phyloP scores from a whole-genome alignment of 2,329 filamentous ascomycete genomes.

The Biscogniauxia sp. region DNA sequence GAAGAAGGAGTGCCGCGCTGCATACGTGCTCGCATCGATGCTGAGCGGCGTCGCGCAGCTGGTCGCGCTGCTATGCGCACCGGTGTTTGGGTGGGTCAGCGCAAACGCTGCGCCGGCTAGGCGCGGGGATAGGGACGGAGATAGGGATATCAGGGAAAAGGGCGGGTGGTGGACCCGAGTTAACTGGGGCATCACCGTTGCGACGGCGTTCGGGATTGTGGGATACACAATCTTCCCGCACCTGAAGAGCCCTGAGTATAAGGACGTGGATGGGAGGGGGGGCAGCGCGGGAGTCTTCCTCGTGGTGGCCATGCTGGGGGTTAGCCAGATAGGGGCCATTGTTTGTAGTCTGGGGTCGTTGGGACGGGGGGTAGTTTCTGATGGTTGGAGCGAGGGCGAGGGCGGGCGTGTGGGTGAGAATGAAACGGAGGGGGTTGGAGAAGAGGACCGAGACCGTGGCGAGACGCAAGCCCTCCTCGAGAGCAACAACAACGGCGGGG shows the following conservation, averaged over 20 bases:
- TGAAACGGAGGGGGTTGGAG: slow-evolving; percentile 4
- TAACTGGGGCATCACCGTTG: slow-evolving; percentile 71
- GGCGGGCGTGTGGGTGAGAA: not conserved
- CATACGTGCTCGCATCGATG: slow-evolving; percentile 84
- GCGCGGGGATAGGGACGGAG: slow-evolving; percentile 29
- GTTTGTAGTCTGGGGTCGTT: slow-evolving; percentile 92
- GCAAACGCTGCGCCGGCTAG: slow-evolving; percentile 28
- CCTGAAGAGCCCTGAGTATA: slow-evolving; percentile 74
- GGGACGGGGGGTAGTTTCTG: slow-evolving; percentile 65
- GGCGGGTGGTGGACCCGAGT: slow-evolving; percentile 35
- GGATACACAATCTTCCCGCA: slow-evolving; percentile 77
- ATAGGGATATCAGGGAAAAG: too few relatives aligned
- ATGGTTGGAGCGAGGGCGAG: not conserved
- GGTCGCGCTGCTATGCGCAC: slow-evolving; percentile 79
- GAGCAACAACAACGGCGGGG: slow-evolving; percentile 16
- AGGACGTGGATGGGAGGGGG: slow-evolving; percentile 60
- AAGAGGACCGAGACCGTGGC: slow-evolving; percentile 13
- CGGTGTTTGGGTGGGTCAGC: slow-evolving; percentile 83
- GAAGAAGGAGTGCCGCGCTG: slow-evolving; percentile 79
- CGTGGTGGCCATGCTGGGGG: slow-evolving; percentile 76
- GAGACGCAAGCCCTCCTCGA: slow-evolving; percentile 36
- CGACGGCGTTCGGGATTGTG: slow-evolving; percentile 69
- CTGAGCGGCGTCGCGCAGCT: slow-evolving; percentile 88
- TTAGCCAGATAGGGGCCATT: slow-evolving; percentile 94
- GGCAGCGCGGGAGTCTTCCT: slow-evolving; percentile 70